Evolutionary conservation across 768 basidiomycete species (phyloP), one percentile per base, ranked within the genome.

Genomic region (Boletus pseudopeckii): DNA sequence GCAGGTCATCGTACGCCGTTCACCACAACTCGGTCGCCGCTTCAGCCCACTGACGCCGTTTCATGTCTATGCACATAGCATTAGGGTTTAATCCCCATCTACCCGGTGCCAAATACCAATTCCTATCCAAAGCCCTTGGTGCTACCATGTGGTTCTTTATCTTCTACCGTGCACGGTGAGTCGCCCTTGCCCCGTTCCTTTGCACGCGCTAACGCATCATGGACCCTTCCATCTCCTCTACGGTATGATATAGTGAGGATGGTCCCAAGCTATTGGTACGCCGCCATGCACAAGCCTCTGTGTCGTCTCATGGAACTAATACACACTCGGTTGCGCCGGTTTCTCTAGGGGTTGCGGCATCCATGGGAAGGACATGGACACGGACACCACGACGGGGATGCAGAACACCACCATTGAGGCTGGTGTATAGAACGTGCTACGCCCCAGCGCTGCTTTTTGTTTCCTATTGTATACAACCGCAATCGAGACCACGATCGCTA

Each of bases 101-200:
- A 28, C 90, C 92, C 9, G 83, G 87, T 13, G 77, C 83, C 64
- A 82, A 77, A 64, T 84, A 93, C 72, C 82, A 80, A 54, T 83
- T 92, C 69, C 78, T 95, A 30, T 81, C 88, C 26, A 94, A 93
- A 72, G 84, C 83, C 55, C 76, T 97, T 42, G 94, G 94, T 45
- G 94, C 93, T 33, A 82, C 85, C 24, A 96, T 97, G 94, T 97
- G 94, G 94, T 96, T 96, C 83, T 97, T 94, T 78, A 93, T 97
- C 69, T 96, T 97, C 78, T 97, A 95, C 74, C 85, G 94, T 52
- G 88, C 90, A 59, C 79, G 92, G 94, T 96, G 64, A 66, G 88
- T 78, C 9, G 1, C 30, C n/a, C 28, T 10, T 8, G 44, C 24
- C 17, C 37, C 28, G 11, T n/a, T 30, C 43, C 28, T 34, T 28